Base-by-base conservation (phyloP, 2,329 filamentous ascomycete genomes). In the Fulvia fulva region DNA sequence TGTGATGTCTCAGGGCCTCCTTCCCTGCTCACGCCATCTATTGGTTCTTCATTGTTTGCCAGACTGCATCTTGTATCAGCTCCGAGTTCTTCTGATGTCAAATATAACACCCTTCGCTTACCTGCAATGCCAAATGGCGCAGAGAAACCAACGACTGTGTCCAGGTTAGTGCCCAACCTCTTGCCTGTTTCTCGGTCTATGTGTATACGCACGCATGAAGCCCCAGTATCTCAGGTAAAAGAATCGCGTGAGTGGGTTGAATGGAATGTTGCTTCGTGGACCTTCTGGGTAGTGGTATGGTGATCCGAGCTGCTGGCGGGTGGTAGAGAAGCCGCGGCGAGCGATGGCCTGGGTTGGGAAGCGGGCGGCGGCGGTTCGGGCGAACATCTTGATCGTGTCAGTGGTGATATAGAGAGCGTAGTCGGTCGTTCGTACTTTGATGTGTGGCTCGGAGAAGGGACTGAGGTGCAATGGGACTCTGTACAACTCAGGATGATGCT, bases 281-380 rank as follows among this genome's bases (percentile, higher is more conserved):
- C 93, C 94, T 82, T 97, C 93, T 70, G 93, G 88, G 83, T 99
- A 99, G 84, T 99, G 94, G 87, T 96, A 97, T 65, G 92, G 92
- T 75, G 90, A 95, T 71, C 83, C 85, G 75, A 96, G 80, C 77
- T 90, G 91, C 75, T 88, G 79, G 73, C 90, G 90, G 76, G 93
- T 95, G 73, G 90, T 86, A 78, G 91, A 88, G 88, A 99, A 97
- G 80, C 88, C 91, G 78, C 94, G 92, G 81, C 91, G 91, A 83
- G 87, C 84, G 80, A 91, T 47, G 75, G 87, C 73, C 67, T 76
- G 77, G 76, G 83, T 78, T 68, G 79, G 75, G 70, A 76, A 78
- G 76, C 88, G 87, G 79, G 84, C 75, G 68, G 81, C 80, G 68
- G 82, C 54, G 55, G 57, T 62, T 63, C 68, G 55, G 59, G 66